Evolutionary conservation across 139 green algal genomes (phyloP).

Genomic region (Eudorina sp.): DNA sequence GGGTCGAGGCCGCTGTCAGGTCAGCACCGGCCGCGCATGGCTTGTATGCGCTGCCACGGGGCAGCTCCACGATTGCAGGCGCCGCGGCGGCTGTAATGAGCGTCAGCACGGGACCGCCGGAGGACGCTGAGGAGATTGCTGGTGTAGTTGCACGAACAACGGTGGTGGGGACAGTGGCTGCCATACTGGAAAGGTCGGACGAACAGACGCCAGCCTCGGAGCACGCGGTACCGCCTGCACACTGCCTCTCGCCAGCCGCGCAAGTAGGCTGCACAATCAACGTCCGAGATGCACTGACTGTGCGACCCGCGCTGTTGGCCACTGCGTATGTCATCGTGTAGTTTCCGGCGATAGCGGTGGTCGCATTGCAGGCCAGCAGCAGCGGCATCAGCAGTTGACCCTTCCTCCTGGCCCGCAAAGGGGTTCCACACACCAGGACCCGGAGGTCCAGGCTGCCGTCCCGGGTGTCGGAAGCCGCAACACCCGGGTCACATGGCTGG

Average conservation of each 20-base stretch:
- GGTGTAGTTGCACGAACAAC: not conserved
- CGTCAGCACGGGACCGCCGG: not conserved
- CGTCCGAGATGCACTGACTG: not conserved
- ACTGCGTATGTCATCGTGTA: slow-evolving; percentile 48
- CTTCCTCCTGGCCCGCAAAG: not conserved
- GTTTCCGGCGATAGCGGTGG: slow-evolving; percentile 19
- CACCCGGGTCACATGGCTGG: slow-evolving; percentile 59
- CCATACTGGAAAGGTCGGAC: not conserved
- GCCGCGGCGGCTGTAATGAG: not conserved
- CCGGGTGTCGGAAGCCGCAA: slow-evolving; percentile 38
- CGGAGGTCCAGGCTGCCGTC: slow-evolving; percentile 58
- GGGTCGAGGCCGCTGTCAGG: not conserved
- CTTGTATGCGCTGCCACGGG: slow-evolving; percentile 18
- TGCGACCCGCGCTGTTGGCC: slow-evolving; percentile 16
- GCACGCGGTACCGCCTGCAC: slow-evolving; percentile 43
- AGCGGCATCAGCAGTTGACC: slow-evolving; percentile 43
- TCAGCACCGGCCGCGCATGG: slow-evolving; percentile 11
- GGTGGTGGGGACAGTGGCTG: not conserved
- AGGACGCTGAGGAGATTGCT: not conserved
- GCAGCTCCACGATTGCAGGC: slow-evolving; percentile 15
- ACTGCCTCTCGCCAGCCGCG: slow-evolving; percentile 54
- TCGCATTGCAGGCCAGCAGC: slow-evolving; percentile 51
- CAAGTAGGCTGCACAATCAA: slow-evolving; percentile 51
- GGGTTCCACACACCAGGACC: slow-evolving; percentile 53
- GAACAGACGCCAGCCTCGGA: slow-evolving; percentile 8